Evolutionary conservation across 176 grass and related monocot species (phyloP).

Genomic region (Oryza australiensis): DNA sequence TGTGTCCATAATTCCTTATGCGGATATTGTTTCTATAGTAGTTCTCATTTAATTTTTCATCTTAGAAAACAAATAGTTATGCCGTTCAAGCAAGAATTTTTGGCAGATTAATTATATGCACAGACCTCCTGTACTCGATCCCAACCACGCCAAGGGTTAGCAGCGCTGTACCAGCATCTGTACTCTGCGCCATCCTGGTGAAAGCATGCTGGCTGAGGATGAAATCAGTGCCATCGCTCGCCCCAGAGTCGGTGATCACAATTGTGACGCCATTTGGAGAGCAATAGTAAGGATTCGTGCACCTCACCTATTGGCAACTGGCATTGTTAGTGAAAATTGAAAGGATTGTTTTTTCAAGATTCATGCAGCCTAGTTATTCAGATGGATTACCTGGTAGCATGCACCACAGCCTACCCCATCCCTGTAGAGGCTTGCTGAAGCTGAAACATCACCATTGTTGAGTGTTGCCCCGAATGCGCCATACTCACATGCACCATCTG

Average conservation of each 20-base stretch:
- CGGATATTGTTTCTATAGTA: neutral
- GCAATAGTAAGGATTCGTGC: conserved; percentile 48
- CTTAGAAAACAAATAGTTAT: conserved; percentile 4
- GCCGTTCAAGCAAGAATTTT: neutral
- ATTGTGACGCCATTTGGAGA: conserved; percentile 46
- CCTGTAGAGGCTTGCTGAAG: conserved; percentile 64
- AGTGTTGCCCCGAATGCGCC: conserved; percentile 54
- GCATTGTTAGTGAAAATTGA: neutral
- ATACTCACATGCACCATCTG: conserved; percentile 66
- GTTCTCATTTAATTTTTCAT: neutral
- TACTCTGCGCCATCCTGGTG: conserved; percentile 40
- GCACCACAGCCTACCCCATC: conserved; percentile 69
- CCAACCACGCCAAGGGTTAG: conserved; percentile 43
- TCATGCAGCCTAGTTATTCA: neutral
- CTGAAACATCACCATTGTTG: conserved; percentile 57
- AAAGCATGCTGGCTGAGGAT: conserved; percentile 66
- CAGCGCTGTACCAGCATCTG: conserved; percentile 44
- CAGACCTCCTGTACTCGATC: conserved; percentile 53
- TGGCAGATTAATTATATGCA: neutral
- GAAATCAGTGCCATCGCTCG: conserved; percentile 45
- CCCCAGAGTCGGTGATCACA: conserved; percentile 41
- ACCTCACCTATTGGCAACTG: conserved; percentile 41
- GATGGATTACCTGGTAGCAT: conserved; percentile 65
- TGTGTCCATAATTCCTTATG: neutral
- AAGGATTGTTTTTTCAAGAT: neutral